Evolutionary conservation across 148 eudicot genomes (phyloP).

Genomic region (Vaccinium darrowii): DNA sequence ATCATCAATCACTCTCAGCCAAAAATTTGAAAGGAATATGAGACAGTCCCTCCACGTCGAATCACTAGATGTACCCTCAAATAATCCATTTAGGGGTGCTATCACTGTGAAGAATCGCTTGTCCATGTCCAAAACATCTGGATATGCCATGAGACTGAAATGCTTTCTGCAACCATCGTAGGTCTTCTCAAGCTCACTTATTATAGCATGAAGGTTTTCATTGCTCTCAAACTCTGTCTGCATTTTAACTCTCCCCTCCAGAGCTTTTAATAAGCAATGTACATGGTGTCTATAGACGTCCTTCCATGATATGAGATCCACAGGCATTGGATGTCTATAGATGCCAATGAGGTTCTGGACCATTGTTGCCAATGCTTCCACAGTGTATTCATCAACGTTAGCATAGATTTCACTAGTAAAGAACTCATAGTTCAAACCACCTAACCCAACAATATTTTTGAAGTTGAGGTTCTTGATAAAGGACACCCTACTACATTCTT

Average conservation of each 20-base stretch:
- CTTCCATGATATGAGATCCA: constrained; percentile 56
- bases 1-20: constrained; percentile 73
- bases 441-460: constrained; percentile 73
- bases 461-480: constrained; percentile 73
- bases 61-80: constrained; percentile 35
- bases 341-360: constrained; percentile 55
- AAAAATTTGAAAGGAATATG: constrained; percentile 61
- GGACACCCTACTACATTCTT: constrained; percentile 72
- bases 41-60: constrained; percentile 62
- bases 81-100: constrained; percentile 35
- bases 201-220: constrained; percentile 46
- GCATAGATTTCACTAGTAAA: constrained; percentile 63
- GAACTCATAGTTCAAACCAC: constrained; percentile 50
- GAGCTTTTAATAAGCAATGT: constrained; percentile 39
- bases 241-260: constrained; percentile 48
- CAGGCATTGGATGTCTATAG: constrained; percentile 34
- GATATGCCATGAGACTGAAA: constrained; percentile 49
- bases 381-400: constrained; percentile 66
- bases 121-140: constrained; percentile 44
- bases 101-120: constrained; percentile 61
- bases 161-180: constrained; percentile 63
- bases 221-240: constrained; percentile 38
- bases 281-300: constrained; percentile 68
- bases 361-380: constrained; percentile 83
- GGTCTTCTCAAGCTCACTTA: constrained; percentile 72